Evolutionary conservation across 164 flowering plant species (phyloP).

Genomic region (Dillenia suffruticosa): DNA sequence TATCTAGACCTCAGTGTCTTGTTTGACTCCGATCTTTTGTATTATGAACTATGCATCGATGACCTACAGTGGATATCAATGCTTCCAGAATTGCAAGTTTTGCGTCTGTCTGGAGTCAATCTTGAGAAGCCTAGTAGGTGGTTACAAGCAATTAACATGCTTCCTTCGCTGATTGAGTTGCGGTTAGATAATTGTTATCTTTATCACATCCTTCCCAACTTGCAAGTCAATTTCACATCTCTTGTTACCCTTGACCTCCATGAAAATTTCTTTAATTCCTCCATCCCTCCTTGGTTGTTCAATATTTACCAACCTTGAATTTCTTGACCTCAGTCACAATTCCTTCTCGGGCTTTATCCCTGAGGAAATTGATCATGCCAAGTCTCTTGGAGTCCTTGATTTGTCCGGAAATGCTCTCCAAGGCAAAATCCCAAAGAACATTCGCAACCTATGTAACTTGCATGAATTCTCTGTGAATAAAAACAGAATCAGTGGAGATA

Average conservation of each 20-base stretch:
- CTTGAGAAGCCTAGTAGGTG: neutral
- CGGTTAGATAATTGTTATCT: neutral
- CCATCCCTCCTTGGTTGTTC: neutral
- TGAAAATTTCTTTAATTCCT: neutral
- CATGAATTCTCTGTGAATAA: neutral
- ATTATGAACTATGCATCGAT: too few species aligned
- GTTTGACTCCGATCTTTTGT: too few species aligned
- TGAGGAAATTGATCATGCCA: constrained; percentile 1
- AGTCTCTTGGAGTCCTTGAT: neutral
- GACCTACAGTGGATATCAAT: too few species aligned
- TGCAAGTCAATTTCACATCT: neutral
- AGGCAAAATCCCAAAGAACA: neutral
- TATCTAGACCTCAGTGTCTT: too few species aligned
- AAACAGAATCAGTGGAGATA: neutral
- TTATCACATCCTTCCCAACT: neutral
- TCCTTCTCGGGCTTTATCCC: neutral
- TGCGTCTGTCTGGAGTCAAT: neutral
- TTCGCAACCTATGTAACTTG: neutral
- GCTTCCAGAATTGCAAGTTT: too few species aligned
- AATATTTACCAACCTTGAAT: neutral
- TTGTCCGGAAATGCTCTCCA: neutral
- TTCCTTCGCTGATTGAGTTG: neutral
- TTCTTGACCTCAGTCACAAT: neutral
- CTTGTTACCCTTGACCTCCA: neutral
- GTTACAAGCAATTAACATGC: neutral